phyloP scores from a whole-genome alignment of 2,329 filamentous ascomycete species.

The Metarhizium album region DNA sequence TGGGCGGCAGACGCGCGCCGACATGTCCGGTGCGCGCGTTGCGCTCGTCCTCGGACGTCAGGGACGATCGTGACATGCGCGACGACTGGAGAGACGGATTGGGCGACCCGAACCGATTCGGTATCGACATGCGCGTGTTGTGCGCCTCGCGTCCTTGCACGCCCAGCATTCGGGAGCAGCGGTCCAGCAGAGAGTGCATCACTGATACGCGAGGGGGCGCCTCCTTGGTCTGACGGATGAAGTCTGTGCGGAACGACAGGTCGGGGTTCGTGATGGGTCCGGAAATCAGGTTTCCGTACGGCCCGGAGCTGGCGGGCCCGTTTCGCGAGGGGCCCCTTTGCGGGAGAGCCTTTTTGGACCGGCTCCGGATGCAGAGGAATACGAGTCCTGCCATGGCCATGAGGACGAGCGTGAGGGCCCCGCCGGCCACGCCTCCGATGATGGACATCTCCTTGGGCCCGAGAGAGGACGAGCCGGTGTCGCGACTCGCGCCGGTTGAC shows the following conservation, averaged over 20 bases:
- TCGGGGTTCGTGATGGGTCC: slow-evolving; percentile 33
- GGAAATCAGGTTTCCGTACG: slow-evolving; percentile 39
- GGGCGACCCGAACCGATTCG: slow-evolving; percentile 26
- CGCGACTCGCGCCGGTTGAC: slow-evolving; percentile 4
- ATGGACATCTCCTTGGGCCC: slow-evolving; percentile 25
- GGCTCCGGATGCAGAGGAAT: slow-evolving; percentile 28
- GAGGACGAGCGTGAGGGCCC: slow-evolving; percentile 30
- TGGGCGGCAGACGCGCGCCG: slow-evolving; percentile 20
- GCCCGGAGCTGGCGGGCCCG: slow-evolving; percentile 10
- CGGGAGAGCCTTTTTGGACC: slow-evolving; percentile 11
- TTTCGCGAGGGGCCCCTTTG: slow-evolving; percentile 11
- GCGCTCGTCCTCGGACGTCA: slow-evolving; percentile 16
- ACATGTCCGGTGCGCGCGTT: slow-evolving; percentile 18
- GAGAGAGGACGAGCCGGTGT: slow-evolving; percentile 7
- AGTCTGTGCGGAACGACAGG: too few species aligned
- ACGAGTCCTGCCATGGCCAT: slow-evolving; percentile 27
- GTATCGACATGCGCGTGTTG: slow-evolving; percentile 19
- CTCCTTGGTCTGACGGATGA: too few species aligned
- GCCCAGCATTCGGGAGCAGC: background rate
- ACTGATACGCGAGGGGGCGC: too few species aligned
- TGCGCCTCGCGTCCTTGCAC: background rate
- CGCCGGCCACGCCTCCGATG: slow-evolving; percentile 37
- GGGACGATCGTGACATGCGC: slow-evolving; percentile 10
- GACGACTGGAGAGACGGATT: slow-evolving; percentile 14
- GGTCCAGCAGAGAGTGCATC: background rate